Conservation (phyloP, 768 basidiomycete genomes). For the Cantharellus anzutake region DNA sequence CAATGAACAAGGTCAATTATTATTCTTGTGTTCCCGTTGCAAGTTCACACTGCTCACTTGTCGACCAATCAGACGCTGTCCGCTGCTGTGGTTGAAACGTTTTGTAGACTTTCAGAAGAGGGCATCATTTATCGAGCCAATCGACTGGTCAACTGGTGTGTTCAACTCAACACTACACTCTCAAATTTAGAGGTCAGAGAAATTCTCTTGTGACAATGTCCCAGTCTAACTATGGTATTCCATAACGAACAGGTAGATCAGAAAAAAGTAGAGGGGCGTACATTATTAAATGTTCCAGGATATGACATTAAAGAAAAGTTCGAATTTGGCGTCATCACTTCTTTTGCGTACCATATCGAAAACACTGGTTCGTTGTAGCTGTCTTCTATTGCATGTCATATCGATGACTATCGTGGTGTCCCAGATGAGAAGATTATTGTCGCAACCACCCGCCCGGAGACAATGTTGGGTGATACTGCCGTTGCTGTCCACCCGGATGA, state of each 20-base stretch:
- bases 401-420: background rate
- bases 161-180: slow-evolving; percentile 82
- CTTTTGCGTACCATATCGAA: slow-evolving; percentile 89
- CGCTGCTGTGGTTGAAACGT: slow-evolving; percentile 79
- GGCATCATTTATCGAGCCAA: slow-evolving; percentile 90
- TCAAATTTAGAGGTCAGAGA: slow-evolving; percentile 79
- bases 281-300: slow-evolving; percentile 76
- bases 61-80: slow-evolving; percentile 34
- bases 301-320: slow-evolving; percentile 92
- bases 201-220: background rate
- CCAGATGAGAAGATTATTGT: slow-evolving; percentile 79
- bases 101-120: slow-evolving; percentile 79
- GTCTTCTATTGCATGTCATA: background rate
- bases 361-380: slow-evolving; percentile 38
- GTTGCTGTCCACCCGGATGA: slow-evolving; percentile 95
- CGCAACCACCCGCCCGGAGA: slow-evolving; percentile 95
- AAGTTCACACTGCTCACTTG: background rate
- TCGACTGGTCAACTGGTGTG: slow-evolving; percentile 96
- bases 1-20: slow-evolving; percentile 67
- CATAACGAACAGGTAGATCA: slow-evolving; percentile 55
- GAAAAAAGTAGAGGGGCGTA: slow-evolving; percentile 69
- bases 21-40: background rate
- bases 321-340: slow-evolving; percentile 90
- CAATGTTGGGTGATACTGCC: slow-evolving; percentile 95
- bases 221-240: background rate